A percentile compares a stretch with the other conserved stretches of the same genome.
phyloP scores from a whole-genome alignment of 1,284 basidiomycete species.

The Wolfiporia cocos region DNA sequence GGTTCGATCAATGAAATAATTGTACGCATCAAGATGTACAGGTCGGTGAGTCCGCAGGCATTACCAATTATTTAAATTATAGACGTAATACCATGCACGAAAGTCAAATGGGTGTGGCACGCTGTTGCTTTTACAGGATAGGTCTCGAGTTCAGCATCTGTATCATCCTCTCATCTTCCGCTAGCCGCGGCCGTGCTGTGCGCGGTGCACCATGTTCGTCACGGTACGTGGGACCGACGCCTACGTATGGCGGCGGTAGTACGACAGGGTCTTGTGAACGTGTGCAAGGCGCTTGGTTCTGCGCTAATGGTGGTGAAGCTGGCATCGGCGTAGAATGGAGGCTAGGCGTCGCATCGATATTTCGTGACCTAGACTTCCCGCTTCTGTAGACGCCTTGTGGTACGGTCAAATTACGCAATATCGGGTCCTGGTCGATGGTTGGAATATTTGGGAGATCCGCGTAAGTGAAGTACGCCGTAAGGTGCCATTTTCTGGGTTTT shows the following conservation, averaged over 20 bases:
- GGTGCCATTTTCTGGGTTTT: slow-evolving; percentile 54
- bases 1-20: no score
- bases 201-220: slow-evolving; percentile 23
- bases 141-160: slow-evolving; percentile 50
- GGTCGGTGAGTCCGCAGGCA: no score
- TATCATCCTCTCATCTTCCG: slow-evolving; percentile 60
- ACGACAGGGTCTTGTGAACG: no score
- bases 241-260: no score
- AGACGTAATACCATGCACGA: no score
- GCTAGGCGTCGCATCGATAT: slow-evolving; percentile 27
- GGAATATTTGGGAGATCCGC: slow-evolving; percentile 52
- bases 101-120: no score
- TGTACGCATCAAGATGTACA: no score
- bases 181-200: slow-evolving; percentile 32
- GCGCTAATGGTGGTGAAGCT: no score
- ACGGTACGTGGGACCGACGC: no score
- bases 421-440: slow-evolving; percentile 49
- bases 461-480: slow-evolving; percentile 61
- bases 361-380: slow-evolving; percentile 49
- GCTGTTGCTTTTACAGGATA: slow-evolving; percentile 27
- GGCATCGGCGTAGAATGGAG: slow-evolving; percentile 4
- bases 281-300: no score
- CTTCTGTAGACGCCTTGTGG: slow-evolving; percentile 54
- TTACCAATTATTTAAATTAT: no score
- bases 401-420: slow-evolving; percentile 43